Conservation (phyloP, 345 rosid genomes). For the Salix koriyanagi region DNA sequence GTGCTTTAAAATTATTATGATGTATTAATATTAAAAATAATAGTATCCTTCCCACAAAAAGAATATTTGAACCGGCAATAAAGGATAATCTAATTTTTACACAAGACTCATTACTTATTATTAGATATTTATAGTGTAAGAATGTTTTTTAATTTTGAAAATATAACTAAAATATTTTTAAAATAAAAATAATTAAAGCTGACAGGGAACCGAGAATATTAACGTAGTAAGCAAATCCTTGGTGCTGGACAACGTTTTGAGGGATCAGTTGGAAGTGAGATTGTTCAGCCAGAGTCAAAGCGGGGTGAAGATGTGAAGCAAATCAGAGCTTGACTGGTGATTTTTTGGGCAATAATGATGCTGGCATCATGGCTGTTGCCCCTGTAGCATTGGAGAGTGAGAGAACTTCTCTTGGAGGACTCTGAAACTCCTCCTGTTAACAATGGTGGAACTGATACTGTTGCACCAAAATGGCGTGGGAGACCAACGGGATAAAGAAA, state of each 20-base stretch:
- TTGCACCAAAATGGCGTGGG: constrained; percentile 13
- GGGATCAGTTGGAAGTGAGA: background rate
- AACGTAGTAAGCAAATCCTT: background rate
- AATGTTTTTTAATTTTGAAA: too few species aligned
- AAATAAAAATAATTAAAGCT: too few species aligned
- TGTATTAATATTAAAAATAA: too few species aligned
- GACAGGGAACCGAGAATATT: background rate
- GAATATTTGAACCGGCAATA: too few species aligned
- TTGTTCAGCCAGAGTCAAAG: background rate
- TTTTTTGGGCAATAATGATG: background rate
- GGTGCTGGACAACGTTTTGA: background rate
- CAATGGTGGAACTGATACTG: background rate
- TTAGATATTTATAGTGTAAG: too few species aligned
- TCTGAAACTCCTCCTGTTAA: background rate
- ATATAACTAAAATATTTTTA: too few species aligned
- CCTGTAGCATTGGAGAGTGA: background rate
- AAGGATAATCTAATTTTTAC: too few species aligned
- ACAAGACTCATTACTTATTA: too few species aligned
- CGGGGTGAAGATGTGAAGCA: background rate
- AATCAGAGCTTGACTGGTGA: background rate
- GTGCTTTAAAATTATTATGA: too few species aligned
- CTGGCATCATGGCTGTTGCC: background rate
- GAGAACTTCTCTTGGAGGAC: background rate
- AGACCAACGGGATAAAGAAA: constrained; percentile 28
- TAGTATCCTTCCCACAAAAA: too few species aligned